Base-by-base conservation (phyloP, 2,329 filamentous ascomycete genomes). In the Trichoderma sp. region DNA sequence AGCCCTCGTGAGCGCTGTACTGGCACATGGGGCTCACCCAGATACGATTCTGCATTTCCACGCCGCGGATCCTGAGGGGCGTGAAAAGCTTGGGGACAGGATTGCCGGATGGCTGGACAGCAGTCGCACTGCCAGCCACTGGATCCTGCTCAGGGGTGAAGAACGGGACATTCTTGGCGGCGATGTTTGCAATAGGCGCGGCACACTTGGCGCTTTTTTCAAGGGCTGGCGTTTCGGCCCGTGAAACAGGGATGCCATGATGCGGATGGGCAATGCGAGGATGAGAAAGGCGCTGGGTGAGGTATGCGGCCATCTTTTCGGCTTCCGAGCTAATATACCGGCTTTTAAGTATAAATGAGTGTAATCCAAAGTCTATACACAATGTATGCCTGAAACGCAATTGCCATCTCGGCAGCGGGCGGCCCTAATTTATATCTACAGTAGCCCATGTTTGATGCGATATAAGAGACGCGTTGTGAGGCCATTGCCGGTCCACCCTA, bases 91-190 rank as follows among this genome's bases (percentile, higher is more conserved):
- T 87, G 1, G 84, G 82, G 1, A 66, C n/a, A 19, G 63, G 53
- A 13, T 47, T 66, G 4, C 63, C 63, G 11, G 56, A 60, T 6
- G 5, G 6, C 14, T 68, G 55, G n/a, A 8, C 6, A 14, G 63
- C 65, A 21, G n/a, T 10, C 1, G 27, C 37, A 82, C 43, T 83
- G 6, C 83, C 84, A 0, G 81, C 74, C 0, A 81, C 78, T 1
- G 82, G 82, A 0, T 75, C 71, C 72, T 86, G 83, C 5, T 76
- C 79, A 0, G 84, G 83, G 0, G 83, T 85, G 75, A 81, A 86
- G 73, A 81, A 85, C 10, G 84, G 80, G 60, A 82, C 62, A 16
- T 71, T 71, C 27, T 76, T 68, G 13, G 77, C 77, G 1, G 76
- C 71, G 27, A 75, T 71, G 63, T 79, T 75, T 13, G 72, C 66